Conservation (phyloP, 371 early-diverging fungal species). For the Paraphysoderma sedebokerense region DNA sequence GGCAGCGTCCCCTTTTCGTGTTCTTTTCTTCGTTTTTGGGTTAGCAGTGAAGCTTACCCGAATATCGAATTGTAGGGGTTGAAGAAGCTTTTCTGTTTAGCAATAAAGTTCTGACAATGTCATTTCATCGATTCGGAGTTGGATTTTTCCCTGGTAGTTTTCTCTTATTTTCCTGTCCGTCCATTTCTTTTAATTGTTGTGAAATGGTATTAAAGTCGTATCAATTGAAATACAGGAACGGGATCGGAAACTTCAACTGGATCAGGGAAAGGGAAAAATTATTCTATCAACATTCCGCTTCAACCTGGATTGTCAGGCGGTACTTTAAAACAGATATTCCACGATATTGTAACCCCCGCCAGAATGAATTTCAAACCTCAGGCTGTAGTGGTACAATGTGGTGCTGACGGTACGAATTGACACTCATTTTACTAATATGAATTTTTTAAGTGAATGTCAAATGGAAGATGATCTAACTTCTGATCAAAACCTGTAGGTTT, state of each 20-base stretch:
- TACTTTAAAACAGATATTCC: constrained; percentile 45
- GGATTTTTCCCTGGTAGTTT: constrained; percentile 58
- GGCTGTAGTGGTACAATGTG: constrained; percentile 77
- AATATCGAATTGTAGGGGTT: constrained; percentile 29
- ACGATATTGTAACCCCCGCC: constrained; percentile 31
- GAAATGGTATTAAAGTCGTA: no score
- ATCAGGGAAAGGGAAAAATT: constrained; percentile 33
- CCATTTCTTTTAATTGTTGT: no score
- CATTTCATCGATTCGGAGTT: constrained; percentile 64
- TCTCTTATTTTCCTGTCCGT: neutral
- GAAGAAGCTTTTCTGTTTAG: constrained; percentile 61
- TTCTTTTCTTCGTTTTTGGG: no score
- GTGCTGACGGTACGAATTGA: constrained; percentile 47
- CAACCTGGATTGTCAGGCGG: constrained; percentile 49
- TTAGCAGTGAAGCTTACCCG: no score
- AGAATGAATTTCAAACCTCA: constrained; percentile 33
- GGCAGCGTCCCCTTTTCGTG: neutral
- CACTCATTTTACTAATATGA: neutral
- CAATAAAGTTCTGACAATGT: constrained; percentile 66
- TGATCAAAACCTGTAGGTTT: constrained; percentile 22
- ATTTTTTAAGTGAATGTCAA: neutral
- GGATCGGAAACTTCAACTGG: constrained; percentile 42
- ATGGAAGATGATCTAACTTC: neutral
- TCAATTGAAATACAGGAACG: constrained; percentile 21
- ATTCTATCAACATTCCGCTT: constrained; percentile 68